These are phyloP conservation scores for Silybum marianum DNA, from an alignment of 129 eudicot species.

Conservation along the genomic window DNA sequence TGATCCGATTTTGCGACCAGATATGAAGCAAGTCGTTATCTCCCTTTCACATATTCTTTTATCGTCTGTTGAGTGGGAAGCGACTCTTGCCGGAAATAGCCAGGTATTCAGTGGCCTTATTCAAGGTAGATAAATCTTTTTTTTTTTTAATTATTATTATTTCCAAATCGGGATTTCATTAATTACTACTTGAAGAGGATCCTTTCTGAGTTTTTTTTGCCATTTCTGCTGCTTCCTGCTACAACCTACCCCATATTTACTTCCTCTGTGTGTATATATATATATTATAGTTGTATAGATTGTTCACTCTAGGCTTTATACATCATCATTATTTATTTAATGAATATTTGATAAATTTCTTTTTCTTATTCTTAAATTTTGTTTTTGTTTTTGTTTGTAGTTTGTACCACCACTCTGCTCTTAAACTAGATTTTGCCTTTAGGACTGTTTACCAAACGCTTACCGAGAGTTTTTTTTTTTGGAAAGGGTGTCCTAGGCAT, in stretches of 20 bases:
- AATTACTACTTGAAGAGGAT: background rate
- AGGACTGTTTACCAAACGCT: too few species aligned
- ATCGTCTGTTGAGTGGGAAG: constrained; percentile 96
- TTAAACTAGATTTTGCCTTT: background rate
- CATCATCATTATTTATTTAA: background rate
- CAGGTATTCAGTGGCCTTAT: constrained; percentile 94
- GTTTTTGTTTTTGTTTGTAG: background rate
- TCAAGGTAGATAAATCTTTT: constrained; percentile 70
- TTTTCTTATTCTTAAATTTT: background rate
- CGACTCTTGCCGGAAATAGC: constrained; percentile 93
- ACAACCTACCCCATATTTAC: constrained; percentile 8
- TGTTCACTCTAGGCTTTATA: constrained; percentile 5
- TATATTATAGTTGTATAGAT: constrained; percentile 12
- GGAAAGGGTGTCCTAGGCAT: too few species aligned
- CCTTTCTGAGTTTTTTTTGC: constrained; percentile 20
- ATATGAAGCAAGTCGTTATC: constrained; percentile 85
- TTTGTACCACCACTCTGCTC: background rate
- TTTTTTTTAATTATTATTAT: too few species aligned
- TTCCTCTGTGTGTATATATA: background rate
- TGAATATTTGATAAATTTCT: background rate
- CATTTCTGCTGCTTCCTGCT: background rate
- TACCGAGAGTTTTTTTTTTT: too few species aligned
- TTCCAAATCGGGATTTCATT: background rate
- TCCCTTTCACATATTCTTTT: constrained; percentile 81
- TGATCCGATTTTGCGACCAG: constrained; percentile 79